Conservation (phyloP, 2,329 filamentous ascomycete species). For the Penicillium sp. region DNA sequence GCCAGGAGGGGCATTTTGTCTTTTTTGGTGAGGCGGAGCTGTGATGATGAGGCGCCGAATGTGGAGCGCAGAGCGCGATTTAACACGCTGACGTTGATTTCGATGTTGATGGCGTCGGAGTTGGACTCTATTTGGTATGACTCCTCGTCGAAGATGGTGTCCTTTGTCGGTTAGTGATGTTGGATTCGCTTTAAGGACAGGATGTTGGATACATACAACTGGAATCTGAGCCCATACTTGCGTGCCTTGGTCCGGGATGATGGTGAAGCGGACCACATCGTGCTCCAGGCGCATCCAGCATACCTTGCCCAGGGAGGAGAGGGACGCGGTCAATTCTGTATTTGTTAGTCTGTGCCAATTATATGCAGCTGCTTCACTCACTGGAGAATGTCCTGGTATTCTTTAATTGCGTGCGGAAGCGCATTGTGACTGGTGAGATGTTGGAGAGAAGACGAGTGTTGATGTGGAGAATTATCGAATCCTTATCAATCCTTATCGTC, state of each 20-base stretch:
- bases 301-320: slow-evolving; percentile 68
- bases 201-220: slow-evolving; percentile 28
- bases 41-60: slow-evolving; percentile 71
- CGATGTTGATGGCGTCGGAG: slow-evolving; percentile 92
- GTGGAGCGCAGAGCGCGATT: slow-evolving; percentile 90
- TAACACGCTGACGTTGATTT: slow-evolving; percentile 81
- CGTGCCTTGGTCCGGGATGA: slow-evolving; percentile 88
- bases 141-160: slow-evolving; percentile 74
- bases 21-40: slow-evolving; percentile 87
- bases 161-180: slow-evolving; percentile 36
- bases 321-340: slow-evolving; percentile 56
- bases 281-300: slow-evolving; percentile 88
- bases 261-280: slow-evolving; percentile 83
- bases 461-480: slow-evolving; percentile 6
- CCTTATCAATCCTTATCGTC: slow-evolving; percentile 9
- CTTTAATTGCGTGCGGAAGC: slow-evolving; percentile 31
- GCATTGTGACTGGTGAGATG: slow-evolving; percentile 23
- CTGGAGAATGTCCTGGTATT: slow-evolving; percentile 24
- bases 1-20: slow-evolving; percentile 80
- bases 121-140: slow-evolving; percentile 82
- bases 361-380: slow-evolving; percentile 1
- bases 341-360: slow-evolving; percentile 4
- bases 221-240: slow-evolving; percentile 86
- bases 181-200: background rate
- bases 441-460: slow-evolving; percentile 5